Evolutionary conservation across 495 filamentous ascomycete genomes (phyloP), one percentile per base, ranked within the genome.

Genomic region (Articulospora tetracladia): DNA sequence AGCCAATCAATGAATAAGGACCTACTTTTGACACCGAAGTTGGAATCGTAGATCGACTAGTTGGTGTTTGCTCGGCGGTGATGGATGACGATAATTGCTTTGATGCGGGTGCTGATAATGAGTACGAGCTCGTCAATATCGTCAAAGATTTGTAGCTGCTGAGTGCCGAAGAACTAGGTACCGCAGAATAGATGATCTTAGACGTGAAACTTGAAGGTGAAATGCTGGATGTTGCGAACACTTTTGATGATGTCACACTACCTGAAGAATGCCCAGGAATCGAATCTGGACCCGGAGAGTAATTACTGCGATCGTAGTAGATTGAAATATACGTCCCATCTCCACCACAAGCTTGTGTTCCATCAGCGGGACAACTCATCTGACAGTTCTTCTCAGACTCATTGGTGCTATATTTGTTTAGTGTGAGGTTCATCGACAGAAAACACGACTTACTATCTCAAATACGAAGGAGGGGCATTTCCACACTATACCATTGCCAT

Each of bases 301-400:
- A 77, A 58, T 64, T 68, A 3, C 65, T 69, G 11, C 60, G 57
- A 53, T 79, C 76, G 28, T 73, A 74, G 59, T 72, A 79, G 39
- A 79, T 55, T n/a, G 70, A 74, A 36, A 77, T 64, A 53, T 72
- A 75, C 7, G 61, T 62, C 4, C 75, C 76, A 52, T 70, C 64
- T 25, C 76, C 76, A 54, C 76, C 75, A 50, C 76, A 79, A 15
- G 70, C 70, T 59, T 77, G 70, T 13, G 63, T 68, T 0, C 19
- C 36, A 61, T 50, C 47, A 6, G 6, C 47, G 6, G 47, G 47
- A 50, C 47, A 50, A 27, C 20, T 26, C 22, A 50, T 25, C 17
- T 24, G 25, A 25, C 47, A 50, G 6, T 50, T 50, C 23, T 50
- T 50, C 20, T 3, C 20, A 7, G 20, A 50, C 3, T 50, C 47